Evolutionary conservation across 352 stramenopile genomes (phyloP), one percentile per base, ranked within the genome.

Genomic region (Pythium aquatile): DNA sequence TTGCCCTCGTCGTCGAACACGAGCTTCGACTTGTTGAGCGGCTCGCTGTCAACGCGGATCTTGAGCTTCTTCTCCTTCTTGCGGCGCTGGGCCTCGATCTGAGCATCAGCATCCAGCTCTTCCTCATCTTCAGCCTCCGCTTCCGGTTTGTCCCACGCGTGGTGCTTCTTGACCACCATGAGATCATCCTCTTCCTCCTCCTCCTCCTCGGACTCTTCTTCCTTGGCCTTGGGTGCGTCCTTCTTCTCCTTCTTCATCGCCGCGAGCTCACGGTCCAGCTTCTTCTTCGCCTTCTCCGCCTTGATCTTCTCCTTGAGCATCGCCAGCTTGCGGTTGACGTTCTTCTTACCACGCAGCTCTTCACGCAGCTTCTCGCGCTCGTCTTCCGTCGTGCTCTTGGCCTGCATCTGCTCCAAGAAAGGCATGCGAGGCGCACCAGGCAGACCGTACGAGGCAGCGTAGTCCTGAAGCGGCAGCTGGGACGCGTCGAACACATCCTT

Each of bases 241-340:
- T 74, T 61, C 17, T 77, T 72, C 17, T 70, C 63, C 44, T 69
- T 70, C 30, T 69, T 70, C 47, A 87, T 64, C 37, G 74, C 63
- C 62, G 75, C 71, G 29, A 93, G 55, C 42, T 96, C 73, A 32
- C 88, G 91, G 11, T 86, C 87, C 32, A 98, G 75, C 26, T 89
- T 88, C 75, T 98, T 98, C 68, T 94, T 83, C 61, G 97, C 76
- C 73, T 98, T 98, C 70, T 99, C 96, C 6, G 88, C 84, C 69
- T 98, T 97, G 66, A 99, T 99, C 74, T 99, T 97, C 48, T 99
- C 96, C 70, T 99, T 99, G 9, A 99, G 86, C 75, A 96, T 86
- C 71, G 98, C 83, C 20, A 99, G 75, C 71, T 98, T 98, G 37
- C 93, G 90, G 78, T 98, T 98, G 4, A 97, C 88, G 75, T 99